Base-by-base conservation (phyloP, 2,329 filamentous ascomycete genomes). In the Trichophyton rubrum region DNA sequence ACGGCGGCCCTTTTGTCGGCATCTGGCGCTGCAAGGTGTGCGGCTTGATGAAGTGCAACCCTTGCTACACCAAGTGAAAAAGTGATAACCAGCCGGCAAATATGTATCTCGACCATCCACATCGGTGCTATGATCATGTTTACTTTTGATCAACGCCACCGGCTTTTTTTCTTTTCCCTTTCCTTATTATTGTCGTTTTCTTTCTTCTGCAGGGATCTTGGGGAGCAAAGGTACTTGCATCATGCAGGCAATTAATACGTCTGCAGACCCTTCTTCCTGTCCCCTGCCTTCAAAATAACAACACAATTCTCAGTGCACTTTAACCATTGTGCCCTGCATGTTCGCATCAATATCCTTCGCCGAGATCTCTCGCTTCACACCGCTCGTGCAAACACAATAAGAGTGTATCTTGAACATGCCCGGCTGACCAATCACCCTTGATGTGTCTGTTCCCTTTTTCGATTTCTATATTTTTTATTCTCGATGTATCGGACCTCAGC, bases 1-100 rank as follows among this genome's bases (percentile, higher is more conserved):
- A 73, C 65, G 68, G 69, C 45, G 73, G 73, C 22, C 73, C 73
- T 40, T 74, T 71, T 60, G 66, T 72, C 49, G 73, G 73, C 24
- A 74, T 75, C 64, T 75, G 73, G 73, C 73, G 69, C 24, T 75
- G 73, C 70, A 75, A 75, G 67, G 68, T 73, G 61, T 75, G 73
- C 67, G 70, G 71, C 35, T 69, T 74, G 62, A 74, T 69, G 65
- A 73, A 73, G 20, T 75, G 73, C 66, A 72, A 75, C 62, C 63
- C 67, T 43, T 75, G 73, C 67, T 70, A 75, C 66, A 72, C 66
- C 55, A 63, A 63, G 51, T 62, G 53, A 33, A 47, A 13, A 22
- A 47, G 33, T 38, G 13, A 38, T 38, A 11, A 38, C 33, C 33
- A 4, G 33, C 33, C 11, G 11, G 7, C 33, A 38, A 38, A 38